These are phyloP conservation scores for Melocanna baccifera DNA, from an alignment of 176 grass and related monocot species.

Conservation along the genomic window DNA sequence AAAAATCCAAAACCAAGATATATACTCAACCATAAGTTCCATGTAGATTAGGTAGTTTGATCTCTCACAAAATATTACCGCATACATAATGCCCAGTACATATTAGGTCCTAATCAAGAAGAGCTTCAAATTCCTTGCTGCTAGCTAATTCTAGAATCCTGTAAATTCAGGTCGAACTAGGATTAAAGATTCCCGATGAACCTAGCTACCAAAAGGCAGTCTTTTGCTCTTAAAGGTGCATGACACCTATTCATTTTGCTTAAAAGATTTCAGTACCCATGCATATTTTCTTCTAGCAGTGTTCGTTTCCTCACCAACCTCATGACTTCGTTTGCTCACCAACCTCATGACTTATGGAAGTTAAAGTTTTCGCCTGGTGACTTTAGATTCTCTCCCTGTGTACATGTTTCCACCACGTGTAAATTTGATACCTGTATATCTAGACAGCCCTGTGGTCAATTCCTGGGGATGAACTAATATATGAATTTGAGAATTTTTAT, in stretches of 20 bases:
- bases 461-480: not conserved
- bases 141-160: slow-evolving; percentile 8
- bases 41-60: not conserved
- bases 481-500: not conserved
- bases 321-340: slow-evolving; percentile 19
- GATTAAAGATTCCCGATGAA: slow-evolving; percentile 3
- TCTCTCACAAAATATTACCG: not conserved
- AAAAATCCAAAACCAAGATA: not conserved
- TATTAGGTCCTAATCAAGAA: not conserved
- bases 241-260: not conserved
- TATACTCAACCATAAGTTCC: not conserved
- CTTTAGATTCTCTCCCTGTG: not conserved
- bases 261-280: not conserved
- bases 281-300: not conserved
- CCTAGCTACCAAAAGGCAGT: not conserved
- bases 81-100: not conserved
- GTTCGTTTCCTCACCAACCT: slow-evolving; percentile 24
- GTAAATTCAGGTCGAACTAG: not conserved
- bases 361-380: not conserved
- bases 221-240: not conserved
- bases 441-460: not conserved
- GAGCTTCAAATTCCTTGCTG: not conserved
- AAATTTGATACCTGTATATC: not conserved
- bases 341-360: slow-evolving; percentile 7
- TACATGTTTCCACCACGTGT: not conserved